phyloP scores from a whole-genome alignment of 2,329 filamentous ascomycete genomes.

The Exophiala viscosa region DNA sequence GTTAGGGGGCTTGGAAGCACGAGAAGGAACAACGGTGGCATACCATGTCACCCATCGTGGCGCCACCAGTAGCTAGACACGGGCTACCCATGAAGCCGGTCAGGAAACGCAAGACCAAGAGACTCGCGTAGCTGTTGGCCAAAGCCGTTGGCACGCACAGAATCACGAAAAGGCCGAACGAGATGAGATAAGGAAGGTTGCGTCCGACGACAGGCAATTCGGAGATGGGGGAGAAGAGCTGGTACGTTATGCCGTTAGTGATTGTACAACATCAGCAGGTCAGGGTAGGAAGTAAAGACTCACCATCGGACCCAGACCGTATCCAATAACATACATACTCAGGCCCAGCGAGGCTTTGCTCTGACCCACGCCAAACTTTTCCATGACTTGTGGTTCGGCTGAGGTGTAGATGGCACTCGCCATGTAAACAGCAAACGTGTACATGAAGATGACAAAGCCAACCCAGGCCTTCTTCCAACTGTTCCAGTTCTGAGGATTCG shows the following conservation, averaged over 20 bases:
- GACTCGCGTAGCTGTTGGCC: constrained; percentile 59
- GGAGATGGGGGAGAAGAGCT: constrained; percentile 60
- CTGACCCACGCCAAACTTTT: constrained; percentile 31
- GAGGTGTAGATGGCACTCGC: constrained; percentile 35
- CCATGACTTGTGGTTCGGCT: constrained; percentile 29
- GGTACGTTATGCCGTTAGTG: neutral
- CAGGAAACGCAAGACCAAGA: constrained; percentile 63
- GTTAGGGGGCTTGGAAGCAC: neutral
- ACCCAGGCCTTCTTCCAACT: constrained; percentile 30
- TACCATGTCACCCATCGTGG: constrained; percentile 42
- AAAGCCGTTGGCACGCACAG: constrained; percentile 63
- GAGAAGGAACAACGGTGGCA: neutral
- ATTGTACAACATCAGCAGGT: neutral
- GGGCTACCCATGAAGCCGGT: constrained; percentile 65
- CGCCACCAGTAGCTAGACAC: constrained; percentile 57
- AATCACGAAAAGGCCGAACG: constrained; percentile 66
- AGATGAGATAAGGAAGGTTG: constrained; percentile 64
- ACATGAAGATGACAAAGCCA: constrained; percentile 25
- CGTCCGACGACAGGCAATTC: constrained; percentile 66
- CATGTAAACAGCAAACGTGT: constrained; percentile 39
- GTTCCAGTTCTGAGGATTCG: constrained; percentile 47
- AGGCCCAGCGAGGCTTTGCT: constrained; percentile 33
- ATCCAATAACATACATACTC: constrained; percentile 35
- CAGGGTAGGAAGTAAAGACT: constrained; percentile 1
- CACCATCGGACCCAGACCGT: constrained; percentile 49